A percentile compares a stretch with the other conserved stretches of the same genome.
phyloP scores from a whole-genome alignment of 2,329 filamentous ascomycete genomes.

The Trichophyton rubrum region DNA sequence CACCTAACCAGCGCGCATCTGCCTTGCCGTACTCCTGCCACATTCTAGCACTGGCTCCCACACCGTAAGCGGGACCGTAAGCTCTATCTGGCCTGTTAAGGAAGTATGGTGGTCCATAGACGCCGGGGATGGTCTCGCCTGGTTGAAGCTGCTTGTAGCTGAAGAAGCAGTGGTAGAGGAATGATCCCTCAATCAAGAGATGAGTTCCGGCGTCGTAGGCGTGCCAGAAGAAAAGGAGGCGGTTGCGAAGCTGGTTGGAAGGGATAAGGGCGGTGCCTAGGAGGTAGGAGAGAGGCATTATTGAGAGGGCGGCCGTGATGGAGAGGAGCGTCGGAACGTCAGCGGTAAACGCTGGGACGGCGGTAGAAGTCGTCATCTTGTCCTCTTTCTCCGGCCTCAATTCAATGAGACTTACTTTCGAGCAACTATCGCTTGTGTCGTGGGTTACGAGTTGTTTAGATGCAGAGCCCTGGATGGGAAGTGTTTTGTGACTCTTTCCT shows the following conservation, averaged over 20 bases:
- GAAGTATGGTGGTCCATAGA: constrained; percentile 34
- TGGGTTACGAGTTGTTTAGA: no score
- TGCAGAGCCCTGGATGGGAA: no score
- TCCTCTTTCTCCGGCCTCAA: no score
- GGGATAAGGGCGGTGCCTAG: constrained; percentile 42
- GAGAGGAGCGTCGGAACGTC: constrained; percentile 38
- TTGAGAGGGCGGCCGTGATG: constrained; percentile 41
- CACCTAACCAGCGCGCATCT: constrained; percentile 47
- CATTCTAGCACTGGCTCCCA: constrained; percentile 40
- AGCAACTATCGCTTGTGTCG: no score
- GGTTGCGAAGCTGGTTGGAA: constrained; percentile 42
- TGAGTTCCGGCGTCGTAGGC: constrained; percentile 86
- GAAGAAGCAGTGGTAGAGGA: constrained; percentile 91
- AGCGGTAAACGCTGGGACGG: constrained; percentile 8
- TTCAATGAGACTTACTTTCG: no score
- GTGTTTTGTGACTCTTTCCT: no score
- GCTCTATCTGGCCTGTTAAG: constrained; percentile 41
- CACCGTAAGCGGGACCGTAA: constrained; percentile 49
- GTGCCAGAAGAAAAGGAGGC: constrained; percentile 87
- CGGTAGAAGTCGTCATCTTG: background rate
- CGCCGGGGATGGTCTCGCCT: constrained; percentile 13
- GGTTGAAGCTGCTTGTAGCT: constrained; percentile 39
- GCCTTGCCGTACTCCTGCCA: constrained; percentile 58
- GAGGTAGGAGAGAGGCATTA: constrained; percentile 43
- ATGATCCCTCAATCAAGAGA: constrained; percentile 79